Evolutionary conservation across 768 basidiomycete genomes (phyloP), one percentile per base, ranked within the genome.

Genomic region (Lactarius pseudohatsudake): DNA sequence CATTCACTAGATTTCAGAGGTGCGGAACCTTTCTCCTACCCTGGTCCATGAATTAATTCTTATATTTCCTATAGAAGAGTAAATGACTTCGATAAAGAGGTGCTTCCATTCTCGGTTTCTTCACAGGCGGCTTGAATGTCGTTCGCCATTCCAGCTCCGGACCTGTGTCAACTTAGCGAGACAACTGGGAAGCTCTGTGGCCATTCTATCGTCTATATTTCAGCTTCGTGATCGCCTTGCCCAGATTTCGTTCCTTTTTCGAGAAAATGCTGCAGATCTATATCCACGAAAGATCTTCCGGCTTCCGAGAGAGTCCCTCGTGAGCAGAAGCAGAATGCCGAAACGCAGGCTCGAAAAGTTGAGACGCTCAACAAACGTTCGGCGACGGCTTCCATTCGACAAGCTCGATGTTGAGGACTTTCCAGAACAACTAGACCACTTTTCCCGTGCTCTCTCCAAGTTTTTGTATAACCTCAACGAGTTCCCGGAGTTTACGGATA

Each of bases 161-260:
- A 89, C 87, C 73, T 90, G 90, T 73, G 85, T 86, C 41, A 89
- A 90, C 72, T 87, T 89, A 16, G 84, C 88, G 28, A 84, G 88
- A 40, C 89, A 89, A 72, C 79, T 91, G 0, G 90, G 90, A 28
- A 88, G 86, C 67, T 90, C 88, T 5, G 87, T 90, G 28, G 88
- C 87, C 15, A 88, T 91, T 61, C 81, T 90, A 7, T 88, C 82
- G 88, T 7, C 38, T 40, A 40, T 15, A 40, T 40, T 40, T 40
- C 38, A 40, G 15, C 38, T 40, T 40, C 38, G 38, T 15, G 38
- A 40, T 40, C 38, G 38, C 38, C 79, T 91, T 16, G 83, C 86
- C 2, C 86, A 86, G 68, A 79, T 91, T 8, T 79, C 89, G 8
- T 86, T 83, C 72, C 81, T 91, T 16, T 90, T 89, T 74, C 86